Base-by-base conservation (phyloP, 1,284 basidiomycete species). In the Sutorius eximius region DNA sequence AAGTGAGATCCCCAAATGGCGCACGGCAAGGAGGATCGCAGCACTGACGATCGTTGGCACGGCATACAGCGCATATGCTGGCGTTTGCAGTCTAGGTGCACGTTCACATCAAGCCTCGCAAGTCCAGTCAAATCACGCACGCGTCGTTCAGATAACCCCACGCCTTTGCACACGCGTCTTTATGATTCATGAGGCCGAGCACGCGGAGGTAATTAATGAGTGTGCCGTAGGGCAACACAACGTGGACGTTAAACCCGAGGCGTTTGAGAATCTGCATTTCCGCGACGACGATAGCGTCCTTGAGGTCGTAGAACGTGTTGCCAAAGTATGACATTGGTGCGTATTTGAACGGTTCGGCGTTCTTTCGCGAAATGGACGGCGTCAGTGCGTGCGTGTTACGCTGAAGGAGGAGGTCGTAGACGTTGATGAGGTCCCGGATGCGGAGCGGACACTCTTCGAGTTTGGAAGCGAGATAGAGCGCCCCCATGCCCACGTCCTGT, bases 221-320 rank as follows among this genome's bases (percentile, higher is more conserved):
- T 13, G 94, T 93, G 24, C 90, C 93, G 67, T 98, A 98, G 0
- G 97, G 95, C 40, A 98, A 76, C 15, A 92, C 89, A 46, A 96
- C 93, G 64, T 89, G 80, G 49, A 94, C 89, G 64, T 94, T 89
- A 75, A 95, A 95, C 4, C 91, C 92, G 12, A 95, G 81, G 36
- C 95, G 84, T 74, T 99, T 99, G 59, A 99, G 80, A 18, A 99
- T 83, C 70, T 99, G 97, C 93, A 99, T 98, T 74, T 99, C 97
- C 2, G 90, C 87, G 15, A 97, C 88, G 22, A 98, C 93, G 44
- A 98, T 77, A 5, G 91, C 87, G 64, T 96, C 94, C 67, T 93
- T 95, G 61, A 90, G 77, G 58, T 93, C 89, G 72, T 95, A 93
- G 63, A 94, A 96, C 1, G 82, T 82, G 57, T 81, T 80, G 9